A percentile compares a stretch with the other conserved stretches of the same genome.
These are phyloP conservation scores for Protomyces arabidopsidicola DNA, from an alignment of 1,139 yeast genomes.

Conservation along the genomic window DNA sequence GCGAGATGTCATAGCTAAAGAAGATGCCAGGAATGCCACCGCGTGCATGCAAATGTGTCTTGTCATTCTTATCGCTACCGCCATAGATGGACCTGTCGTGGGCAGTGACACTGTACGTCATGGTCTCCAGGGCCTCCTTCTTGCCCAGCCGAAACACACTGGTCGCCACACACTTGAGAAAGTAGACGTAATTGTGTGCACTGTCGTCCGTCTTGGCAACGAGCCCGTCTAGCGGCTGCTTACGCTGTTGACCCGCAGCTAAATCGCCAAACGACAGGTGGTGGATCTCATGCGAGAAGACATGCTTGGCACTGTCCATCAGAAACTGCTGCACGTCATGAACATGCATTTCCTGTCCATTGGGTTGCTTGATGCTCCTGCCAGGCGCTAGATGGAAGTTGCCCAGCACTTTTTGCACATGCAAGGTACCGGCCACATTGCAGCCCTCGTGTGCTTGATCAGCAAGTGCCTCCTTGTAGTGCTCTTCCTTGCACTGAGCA, in stretches of 20 bases:
- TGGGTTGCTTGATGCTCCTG: slow-evolving; percentile 50
- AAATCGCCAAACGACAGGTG: slow-evolving; percentile 80
- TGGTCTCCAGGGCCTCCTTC: slow-evolving; percentile 58
- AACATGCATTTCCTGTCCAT: slow-evolving; percentile 48
- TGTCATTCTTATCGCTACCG: slow-evolving; percentile 87
- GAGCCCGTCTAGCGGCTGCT: slow-evolving; percentile 70
- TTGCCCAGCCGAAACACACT: slow-evolving; percentile 63
- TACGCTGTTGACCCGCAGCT: slow-evolving; percentile 41
- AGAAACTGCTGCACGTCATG: slow-evolving; percentile 78
- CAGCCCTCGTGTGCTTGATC: slow-evolving; percentile 77
- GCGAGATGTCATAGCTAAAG: slow-evolving; percentile 85
- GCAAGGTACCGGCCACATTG: slow-evolving; percentile 70
- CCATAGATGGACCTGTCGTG: slow-evolving; percentile 83
- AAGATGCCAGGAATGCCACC: slow-evolving; percentile 93
- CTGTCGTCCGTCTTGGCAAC: slow-evolving; percentile 42
- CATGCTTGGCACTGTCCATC: slow-evolving; percentile 52
- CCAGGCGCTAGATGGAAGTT: slow-evolving; percentile 96
- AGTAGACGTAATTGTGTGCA: slow-evolving; percentile 68
- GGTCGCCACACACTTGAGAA: slow-evolving; percentile 84
- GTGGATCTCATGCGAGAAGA: slow-evolving; percentile 64
- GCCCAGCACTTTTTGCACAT: slow-evolving; percentile 81
- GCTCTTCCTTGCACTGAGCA: slow-evolving; percentile 85
- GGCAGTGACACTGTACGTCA: slow-evolving; percentile 84
- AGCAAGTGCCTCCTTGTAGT: slow-evolving; percentile 61
- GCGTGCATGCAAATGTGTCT: slow-evolving; percentile 71